These are phyloP conservation scores for Kodamaea jinghongensis DNA, from an alignment of 805 yeast genomes.

Conservation along the genomic window DNA sequence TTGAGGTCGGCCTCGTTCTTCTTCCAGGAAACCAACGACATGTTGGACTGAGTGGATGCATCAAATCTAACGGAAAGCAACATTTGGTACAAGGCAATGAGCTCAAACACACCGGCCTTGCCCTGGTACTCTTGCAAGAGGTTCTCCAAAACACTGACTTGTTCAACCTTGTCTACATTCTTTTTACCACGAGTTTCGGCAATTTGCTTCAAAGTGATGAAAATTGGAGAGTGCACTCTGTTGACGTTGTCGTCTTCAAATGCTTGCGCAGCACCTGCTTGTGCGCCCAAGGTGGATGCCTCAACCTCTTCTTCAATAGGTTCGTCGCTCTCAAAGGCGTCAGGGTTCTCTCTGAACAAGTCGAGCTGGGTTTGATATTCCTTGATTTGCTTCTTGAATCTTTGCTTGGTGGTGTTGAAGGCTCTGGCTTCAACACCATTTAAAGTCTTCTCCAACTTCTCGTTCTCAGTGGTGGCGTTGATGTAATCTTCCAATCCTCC, in stretches of 20 bases:
- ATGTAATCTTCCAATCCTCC: slow-evolving; percentile 71
- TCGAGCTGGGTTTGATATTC: slow-evolving; percentile 63
- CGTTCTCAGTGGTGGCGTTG: slow-evolving; percentile 45
- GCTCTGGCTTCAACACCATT: slow-evolving; percentile 83
- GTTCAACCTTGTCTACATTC: slow-evolving; percentile 81
- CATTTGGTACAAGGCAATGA: slow-evolving; percentile 72
- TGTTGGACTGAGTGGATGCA: slow-evolving; percentile 60
- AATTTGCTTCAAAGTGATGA: slow-evolving; percentile 68
- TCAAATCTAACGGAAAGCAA: slow-evolving; percentile 89
- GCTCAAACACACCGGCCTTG: slow-evolving; percentile 59
- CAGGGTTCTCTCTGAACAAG: slow-evolving; percentile 66
- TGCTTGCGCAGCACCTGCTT: slow-evolving; percentile 7
- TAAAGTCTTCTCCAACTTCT: slow-evolving; percentile 64
- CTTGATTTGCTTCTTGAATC: slow-evolving; percentile 75
- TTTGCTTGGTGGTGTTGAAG: slow-evolving; percentile 82
- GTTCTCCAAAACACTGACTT: slow-evolving; percentile 66
- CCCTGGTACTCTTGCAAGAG: slow-evolving; percentile 38
- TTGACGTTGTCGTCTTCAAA: slow-evolving; percentile 37
- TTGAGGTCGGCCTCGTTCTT: slow-evolving; percentile 60
- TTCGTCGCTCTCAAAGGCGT: slow-evolving; percentile 60
- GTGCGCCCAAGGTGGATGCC: slow-evolving; percentile 25
- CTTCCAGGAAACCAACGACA: slow-evolving; percentile 83
- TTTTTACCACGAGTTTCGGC: slow-evolving; percentile 94
- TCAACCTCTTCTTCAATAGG: slow-evolving; percentile 30
- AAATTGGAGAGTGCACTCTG: slow-evolving; percentile 48